Evolutionary conservation across 2,329 filamentous ascomycete genomes (phyloP), one percentile per base, ranked within the genome.

Genomic region (Fusarium metavorans): DNA sequence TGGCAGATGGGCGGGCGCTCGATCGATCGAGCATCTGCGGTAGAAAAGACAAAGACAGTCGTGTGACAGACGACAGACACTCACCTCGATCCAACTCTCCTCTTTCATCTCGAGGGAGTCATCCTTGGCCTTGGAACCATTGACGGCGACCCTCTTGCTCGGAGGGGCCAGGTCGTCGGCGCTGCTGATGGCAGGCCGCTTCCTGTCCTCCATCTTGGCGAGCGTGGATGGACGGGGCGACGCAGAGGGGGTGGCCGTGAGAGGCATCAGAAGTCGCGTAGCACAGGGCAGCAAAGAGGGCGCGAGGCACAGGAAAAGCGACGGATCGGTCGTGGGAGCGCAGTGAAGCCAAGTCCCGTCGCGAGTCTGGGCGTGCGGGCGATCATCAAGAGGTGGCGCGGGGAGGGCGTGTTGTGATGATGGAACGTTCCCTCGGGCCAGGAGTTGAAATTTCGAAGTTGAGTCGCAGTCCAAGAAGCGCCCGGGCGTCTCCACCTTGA

Each of bases 161-260:
- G 96, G 95, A 76, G 96, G 96, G 76, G 93, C 94, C 81, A 94
- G 88, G 78, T 98, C 95, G 83, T 97, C 94, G 80, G 91, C 87
- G 82, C 93, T 93, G 85, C 91, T 89, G 79, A 93, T 90, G 82
- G 95, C 94, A 82, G 95, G 93, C 91, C 97, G 92, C 91, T 99
- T 99, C 91, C 97, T 95, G 88, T 98, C 97, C 90, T 99, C 97
- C 96, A 98, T 99, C 91, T 97, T 98, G 88, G 92, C 88, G 86
- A 94, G 89, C 89, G 92, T 92, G 87, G 94, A 93, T 88, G 93
- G 91, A 90, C 92, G 91, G 88, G 92, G 89, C 82, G 86, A 84
- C 85, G 92, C 88, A 85, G 91, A 90, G 83, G 89, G 88, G 79
- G 91, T 89, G 86, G 94, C 93, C 87, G 94, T 92, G 90, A 94